Evolutionary conservation across 306 rosid genomes (phyloP).

Genomic region (Pterocarpus macrocarpus): DNA sequence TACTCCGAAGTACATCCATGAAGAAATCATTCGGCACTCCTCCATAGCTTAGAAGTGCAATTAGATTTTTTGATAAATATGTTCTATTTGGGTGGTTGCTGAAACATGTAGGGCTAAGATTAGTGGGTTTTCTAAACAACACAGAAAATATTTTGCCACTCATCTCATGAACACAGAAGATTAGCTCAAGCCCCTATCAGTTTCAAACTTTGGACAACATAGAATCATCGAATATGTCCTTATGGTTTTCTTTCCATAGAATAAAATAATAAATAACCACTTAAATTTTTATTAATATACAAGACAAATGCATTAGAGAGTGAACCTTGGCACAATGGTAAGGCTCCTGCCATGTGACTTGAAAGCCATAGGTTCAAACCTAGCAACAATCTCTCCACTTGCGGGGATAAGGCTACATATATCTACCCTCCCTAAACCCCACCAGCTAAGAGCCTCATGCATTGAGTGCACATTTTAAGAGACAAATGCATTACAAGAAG

Average conservation of each 20-base stretch:
- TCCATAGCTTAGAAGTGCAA: constrained; percentile 80
- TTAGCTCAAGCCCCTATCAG: constrained; percentile 10
- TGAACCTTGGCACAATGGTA: too few relatives aligned
- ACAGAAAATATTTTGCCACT: background rate
- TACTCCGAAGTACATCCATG: constrained; percentile 56
- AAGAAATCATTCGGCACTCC: constrained; percentile 82
- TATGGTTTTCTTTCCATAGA: background rate
- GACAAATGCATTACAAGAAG: constrained; percentile 24
- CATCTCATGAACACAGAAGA: constrained; percentile 3
- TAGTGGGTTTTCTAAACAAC: constrained; percentile 37
- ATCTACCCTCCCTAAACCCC: too few relatives aligned
- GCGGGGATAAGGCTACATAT: too few relatives aligned
- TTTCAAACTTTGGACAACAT: constrained; percentile 15
- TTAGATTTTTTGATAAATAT: constrained; percentile 62
- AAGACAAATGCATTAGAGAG: background rate
- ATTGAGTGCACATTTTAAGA: too few relatives aligned
- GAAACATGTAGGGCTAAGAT: constrained; percentile 50
- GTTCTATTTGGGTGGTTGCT: constrained; percentile 64
- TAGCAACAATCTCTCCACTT: too few relatives aligned
- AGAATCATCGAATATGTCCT: constrained; percentile 11
- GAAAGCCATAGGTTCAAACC: too few relatives aligned
- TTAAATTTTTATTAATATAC: background rate
- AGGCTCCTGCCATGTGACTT: too few relatives aligned
- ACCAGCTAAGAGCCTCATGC: too few relatives aligned
- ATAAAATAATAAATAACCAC: background rate